Evolutionary conservation across 2,329 filamentous ascomycete species (phyloP), one percentile per base, ranked within the genome.

Genomic region (Cercospora zeae-maydis): DNA sequence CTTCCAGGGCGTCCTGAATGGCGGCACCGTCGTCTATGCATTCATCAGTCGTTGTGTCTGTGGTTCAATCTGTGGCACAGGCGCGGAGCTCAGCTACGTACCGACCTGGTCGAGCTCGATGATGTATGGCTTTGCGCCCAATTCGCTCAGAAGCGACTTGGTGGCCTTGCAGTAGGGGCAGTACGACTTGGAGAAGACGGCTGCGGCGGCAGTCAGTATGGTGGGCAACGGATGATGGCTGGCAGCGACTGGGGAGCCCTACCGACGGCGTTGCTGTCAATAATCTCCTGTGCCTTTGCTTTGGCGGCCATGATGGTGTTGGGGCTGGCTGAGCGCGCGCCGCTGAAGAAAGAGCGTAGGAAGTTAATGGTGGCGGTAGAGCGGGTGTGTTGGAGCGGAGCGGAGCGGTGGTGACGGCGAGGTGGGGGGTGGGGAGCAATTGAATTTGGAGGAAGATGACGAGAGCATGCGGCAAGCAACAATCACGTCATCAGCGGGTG

Each of bases 121-220:
- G 61, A 84, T 76, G 73, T 84, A 86, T 78, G 85, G 93, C 71
- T 92, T 89, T 65, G 90, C 91, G 68, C 87, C 86, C 63, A 87
- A 71, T 62, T 86, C 81, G 73, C 83, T 85, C 71, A 99, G 82
- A 56, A 91, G 83, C 62, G 82, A 74, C 87, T 98, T 98, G 71
- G 89, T 87, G 64, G 87, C 83, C 63, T 80, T 83, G 84, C 93
- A 98, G 85, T 96, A 96, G 11, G 93, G 92, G 85, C 95, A 99
- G 82, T 92, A 96, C 14, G 89, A 91, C 83, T 99, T 99, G 80
- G 89, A 93, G 85, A 99, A 99, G 76, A 99, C 91, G 73, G 95
- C 90, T 91, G 58, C 19, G 39, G n/a, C 30, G 11, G 9, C 30
- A 21, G 27, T 66, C 36, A 63, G 61, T 47, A 9, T 42, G 7